Evolutionary conservation across 768 basidiomycete species (phyloP).

Genomic region (Asterophora lycoperdoides): DNA sequence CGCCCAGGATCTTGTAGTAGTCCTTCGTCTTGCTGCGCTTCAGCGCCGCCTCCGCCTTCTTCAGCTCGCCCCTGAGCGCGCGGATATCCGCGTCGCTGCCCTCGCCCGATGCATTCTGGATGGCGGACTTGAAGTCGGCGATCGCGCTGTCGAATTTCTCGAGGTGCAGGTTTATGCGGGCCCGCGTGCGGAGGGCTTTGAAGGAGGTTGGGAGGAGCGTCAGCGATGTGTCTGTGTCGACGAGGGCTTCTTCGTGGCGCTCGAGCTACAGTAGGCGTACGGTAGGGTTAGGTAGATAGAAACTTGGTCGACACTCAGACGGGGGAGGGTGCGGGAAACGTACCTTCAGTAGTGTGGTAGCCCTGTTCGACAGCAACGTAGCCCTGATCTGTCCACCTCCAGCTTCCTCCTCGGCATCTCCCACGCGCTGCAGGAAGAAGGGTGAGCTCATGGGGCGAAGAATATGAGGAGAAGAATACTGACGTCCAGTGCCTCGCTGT

Average conservation of each 20-base stretch:
- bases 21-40: slow-evolving; percentile 91
- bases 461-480: slow-evolving; percentile 10
- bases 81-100: slow-evolving; percentile 59
- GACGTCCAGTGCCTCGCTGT: slow-evolving; percentile 69
- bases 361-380: slow-evolving; percentile 77
- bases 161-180: slow-evolving; percentile 68
- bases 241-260: slow-evolving; percentile 61
- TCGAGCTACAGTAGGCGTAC: slow-evolving; percentile 54
- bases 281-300: no score
- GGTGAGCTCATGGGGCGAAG: background rate
- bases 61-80: slow-evolving; percentile 60
- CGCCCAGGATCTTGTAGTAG: slow-evolving; percentile 76
- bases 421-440: slow-evolving; percentile 48
- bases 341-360: slow-evolving; percentile 77
- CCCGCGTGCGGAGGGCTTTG: slow-evolving; percentile 85
- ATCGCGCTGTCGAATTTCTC: slow-evolving; percentile 72
- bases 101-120: slow-evolving; percentile 66
- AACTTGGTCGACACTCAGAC: no score
- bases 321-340: background rate
- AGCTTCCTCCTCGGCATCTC: slow-evolving; percentile 63
- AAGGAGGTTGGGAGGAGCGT: slow-evolving; percentile 59
- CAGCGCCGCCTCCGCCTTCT: slow-evolving; percentile 75
- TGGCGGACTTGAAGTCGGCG: slow-evolving; percentile 74
- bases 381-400: slow-evolving; percentile 80
- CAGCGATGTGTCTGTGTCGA: slow-evolving; percentile 68